Percentiles rank a stretch among this genome's conserved stretches.
These are phyloP conservation scores for Fusarium nelsonii DNA, from an alignment of 2,329 filamentous ascomycete species.

Conservation along the genomic window DNA sequence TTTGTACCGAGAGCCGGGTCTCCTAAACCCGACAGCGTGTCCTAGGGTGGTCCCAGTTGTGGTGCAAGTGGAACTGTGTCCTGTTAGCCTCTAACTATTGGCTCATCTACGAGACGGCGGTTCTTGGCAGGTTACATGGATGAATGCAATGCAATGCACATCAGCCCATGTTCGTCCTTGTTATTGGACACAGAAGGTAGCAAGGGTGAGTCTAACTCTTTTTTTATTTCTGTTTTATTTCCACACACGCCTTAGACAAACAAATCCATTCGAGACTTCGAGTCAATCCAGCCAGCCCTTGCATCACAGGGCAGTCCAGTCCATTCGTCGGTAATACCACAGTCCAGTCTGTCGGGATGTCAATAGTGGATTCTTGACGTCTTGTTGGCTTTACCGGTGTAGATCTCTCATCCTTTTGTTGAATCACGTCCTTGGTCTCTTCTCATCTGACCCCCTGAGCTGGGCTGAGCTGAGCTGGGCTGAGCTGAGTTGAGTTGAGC, in stretches of 20 bases:
- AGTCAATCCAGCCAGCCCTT: constrained; percentile 19
- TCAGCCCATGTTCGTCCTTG: constrained; percentile 27
- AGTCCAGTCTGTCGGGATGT: constrained; percentile 28
- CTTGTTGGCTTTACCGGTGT: constrained; percentile 6
- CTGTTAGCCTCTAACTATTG: constrained; percentile 19
- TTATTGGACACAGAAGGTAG: not conserved
- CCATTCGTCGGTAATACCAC: constrained; percentile 22
- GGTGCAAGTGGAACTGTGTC: constrained; percentile 37
- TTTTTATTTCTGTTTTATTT: constrained; percentile 10
- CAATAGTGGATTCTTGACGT: constrained; percentile 7
- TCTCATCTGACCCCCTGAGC: constrained; percentile 26
- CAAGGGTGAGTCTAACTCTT: constrained; percentile 15
- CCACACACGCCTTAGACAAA: constrained; percentile 21
- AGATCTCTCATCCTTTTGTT: constrained; percentile 4
- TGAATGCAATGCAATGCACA: constrained; percentile 23
- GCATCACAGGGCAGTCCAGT: constrained; percentile 19
- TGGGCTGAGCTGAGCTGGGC: constrained; percentile 10
- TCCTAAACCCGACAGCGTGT: constrained; percentile 40
- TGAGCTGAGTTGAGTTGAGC: not conserved
- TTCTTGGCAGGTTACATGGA: constrained; percentile 17
- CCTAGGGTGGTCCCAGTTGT: constrained; percentile 38
- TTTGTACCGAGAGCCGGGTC: constrained; percentile 45
- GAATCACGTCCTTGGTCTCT: not conserved
- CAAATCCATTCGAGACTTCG: not conserved
- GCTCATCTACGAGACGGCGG: not conserved